Evolutionary conservation across 169 alveolate species (phyloP).

Genomic region (Ichthyophthirius multifiliis): DNA sequence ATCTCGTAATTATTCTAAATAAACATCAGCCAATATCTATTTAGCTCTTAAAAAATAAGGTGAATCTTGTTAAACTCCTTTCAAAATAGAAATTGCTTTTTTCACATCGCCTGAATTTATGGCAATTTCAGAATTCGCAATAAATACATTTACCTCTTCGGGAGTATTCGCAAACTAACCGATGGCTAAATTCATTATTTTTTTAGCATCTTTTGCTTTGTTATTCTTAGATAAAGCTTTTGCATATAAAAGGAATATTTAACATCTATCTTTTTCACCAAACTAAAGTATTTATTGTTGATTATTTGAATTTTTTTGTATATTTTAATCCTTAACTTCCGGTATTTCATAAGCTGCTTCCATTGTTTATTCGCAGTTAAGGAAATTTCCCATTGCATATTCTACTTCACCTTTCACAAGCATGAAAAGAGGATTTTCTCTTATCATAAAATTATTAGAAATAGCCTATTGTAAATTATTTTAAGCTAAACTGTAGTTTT

Average conservation of each 20-base stretch:
- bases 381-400: conserved; percentile 47
- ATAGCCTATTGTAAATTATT: conserved; percentile 82
- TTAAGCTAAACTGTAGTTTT: conserved; percentile 78
- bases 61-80: conserved; percentile 80
- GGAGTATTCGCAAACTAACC: conserved; percentile 86
- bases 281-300: conserved; percentile 51
- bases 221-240: conserved; percentile 62
- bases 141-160: conserved; percentile 79
- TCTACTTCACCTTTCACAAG: conserved; percentile 82
- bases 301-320: neutral
- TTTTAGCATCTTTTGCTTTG: conserved; percentile 75
- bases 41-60: conserved; percentile 83
- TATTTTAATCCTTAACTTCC: conserved; percentile 55
- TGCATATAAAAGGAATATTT: conserved; percentile 65
- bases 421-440: conserved; percentile 86
- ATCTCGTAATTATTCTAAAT: conserved; percentile 82
- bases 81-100: conserved; percentile 86
- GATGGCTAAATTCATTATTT: conserved; percentile 78
- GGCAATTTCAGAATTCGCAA: conserved; percentile 82
- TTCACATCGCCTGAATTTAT: conserved; percentile 84
- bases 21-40: conserved; percentile 80
- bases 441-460: conserved; percentile 77
- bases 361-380: conserved; percentile 57
- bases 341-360: conserved; percentile 62
- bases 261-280: conserved; percentile 81